These are phyloP conservation scores for Orbilia brochopaga DNA, from an alignment of 2,329 filamentous ascomycete species.

Conservation along the genomic window DNA sequence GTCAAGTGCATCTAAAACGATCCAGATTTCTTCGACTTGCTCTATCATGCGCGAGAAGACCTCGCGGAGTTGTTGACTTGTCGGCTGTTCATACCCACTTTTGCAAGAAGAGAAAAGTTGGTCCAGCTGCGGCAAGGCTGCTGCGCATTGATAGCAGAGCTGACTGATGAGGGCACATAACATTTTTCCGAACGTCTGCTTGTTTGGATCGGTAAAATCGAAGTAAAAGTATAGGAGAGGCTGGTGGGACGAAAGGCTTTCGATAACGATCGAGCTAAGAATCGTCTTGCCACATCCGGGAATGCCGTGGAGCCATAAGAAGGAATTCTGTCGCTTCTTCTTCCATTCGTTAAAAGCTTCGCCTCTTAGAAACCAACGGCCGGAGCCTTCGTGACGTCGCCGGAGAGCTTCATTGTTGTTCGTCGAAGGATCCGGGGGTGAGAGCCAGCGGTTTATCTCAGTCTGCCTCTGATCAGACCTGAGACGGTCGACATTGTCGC, in stretches of 20 bases:
- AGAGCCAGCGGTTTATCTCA: slow-evolving; percentile 56
- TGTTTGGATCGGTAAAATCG: not conserved
- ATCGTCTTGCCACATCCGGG: slow-evolving; percentile 60
- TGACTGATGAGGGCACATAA: not conserved
- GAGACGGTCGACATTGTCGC: too few relatives aligned
- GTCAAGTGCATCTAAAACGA: slow-evolving; percentile 5
- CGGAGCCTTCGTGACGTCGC: slow-evolving; percentile 56
- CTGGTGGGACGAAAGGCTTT: slow-evolving; percentile 52
- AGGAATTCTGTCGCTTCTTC: slow-evolving; percentile 53
- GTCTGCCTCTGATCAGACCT: too few relatives aligned
- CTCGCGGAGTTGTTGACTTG: not conserved
- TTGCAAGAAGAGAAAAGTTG: not conserved
- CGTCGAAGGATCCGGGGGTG: slow-evolving; percentile 57
- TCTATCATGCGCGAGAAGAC: not conserved
- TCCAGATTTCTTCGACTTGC: not conserved
- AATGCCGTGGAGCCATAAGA: slow-evolving; percentile 59
- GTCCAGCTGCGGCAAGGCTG: not conserved
- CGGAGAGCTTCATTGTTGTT: slow-evolving; percentile 57
- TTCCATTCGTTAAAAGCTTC: slow-evolving; percentile 56
- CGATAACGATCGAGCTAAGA: slow-evolving; percentile 58
- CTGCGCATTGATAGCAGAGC: not conserved
- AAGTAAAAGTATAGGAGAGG: slow-evolving; percentile 3
- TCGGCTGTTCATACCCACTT: not conserved
- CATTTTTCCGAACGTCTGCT: not conserved
- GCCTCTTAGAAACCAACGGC: slow-evolving; percentile 57